phyloP scores from a whole-genome alignment of 257 asterid genomes.

The Fraxinus anomala region DNA sequence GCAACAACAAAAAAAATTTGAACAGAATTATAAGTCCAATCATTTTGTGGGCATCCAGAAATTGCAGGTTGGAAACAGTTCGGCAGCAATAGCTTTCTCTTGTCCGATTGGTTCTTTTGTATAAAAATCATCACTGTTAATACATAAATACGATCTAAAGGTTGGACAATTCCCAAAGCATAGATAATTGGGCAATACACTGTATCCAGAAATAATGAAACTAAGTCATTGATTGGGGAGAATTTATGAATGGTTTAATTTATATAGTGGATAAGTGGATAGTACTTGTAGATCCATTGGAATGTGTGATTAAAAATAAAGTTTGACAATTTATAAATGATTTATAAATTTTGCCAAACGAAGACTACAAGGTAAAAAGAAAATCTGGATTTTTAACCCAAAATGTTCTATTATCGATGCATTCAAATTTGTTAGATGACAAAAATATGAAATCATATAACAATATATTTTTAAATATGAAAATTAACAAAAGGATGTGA shows the following conservation, averaged over 20 bases:
- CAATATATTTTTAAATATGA: background rate
- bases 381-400: background rate
- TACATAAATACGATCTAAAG: too few species aligned
- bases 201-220: background rate
- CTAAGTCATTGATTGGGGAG: background rate
- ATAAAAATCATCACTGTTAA: background rate
- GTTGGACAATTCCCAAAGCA: background rate
- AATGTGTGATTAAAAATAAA: too few species aligned
- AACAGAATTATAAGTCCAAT: background rate
- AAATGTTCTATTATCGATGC: background rate
- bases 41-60: background rate
- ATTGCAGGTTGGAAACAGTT: background rate
- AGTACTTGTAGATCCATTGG: too few species aligned
- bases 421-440: background rate
- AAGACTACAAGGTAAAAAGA: background rate
- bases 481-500: background rate
- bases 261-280: too few species aligned
- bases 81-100: slow-evolving; percentile 2
- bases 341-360: background rate
- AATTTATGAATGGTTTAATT: too few species aligned
- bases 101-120: background rate
- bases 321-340: background rate
- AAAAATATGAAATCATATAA: background rate
- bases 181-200: background rate
- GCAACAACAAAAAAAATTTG: background rate